Percentiles rank a stretch among this genome's conserved stretches.
Evolutionary conservation across 306 rosid species (phyloP).

Genomic region (Cucumis hystrix): DNA sequence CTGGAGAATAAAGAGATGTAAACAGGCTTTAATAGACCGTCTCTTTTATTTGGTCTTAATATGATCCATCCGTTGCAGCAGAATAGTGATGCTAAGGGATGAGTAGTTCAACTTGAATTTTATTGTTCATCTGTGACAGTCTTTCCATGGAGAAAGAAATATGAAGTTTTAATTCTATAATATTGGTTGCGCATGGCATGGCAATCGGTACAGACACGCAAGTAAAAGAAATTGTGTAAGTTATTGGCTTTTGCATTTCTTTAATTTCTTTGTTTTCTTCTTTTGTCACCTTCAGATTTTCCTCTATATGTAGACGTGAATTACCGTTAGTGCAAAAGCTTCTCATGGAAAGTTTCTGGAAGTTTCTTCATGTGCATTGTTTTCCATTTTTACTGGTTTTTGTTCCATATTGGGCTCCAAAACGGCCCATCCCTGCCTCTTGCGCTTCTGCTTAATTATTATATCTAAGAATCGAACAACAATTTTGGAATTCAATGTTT

Average conservation of each 20-base stretch:
- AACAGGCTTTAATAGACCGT: conserved; percentile 58
- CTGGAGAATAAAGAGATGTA: conserved; percentile 46
- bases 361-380: background rate
- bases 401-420: background rate
- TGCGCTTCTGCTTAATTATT: background rate
- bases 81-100: conserved; percentile 54
- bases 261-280: background rate
- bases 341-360: background rate
- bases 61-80: conserved; percentile 55
- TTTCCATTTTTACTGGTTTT: background rate
- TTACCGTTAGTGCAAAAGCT: background rate
- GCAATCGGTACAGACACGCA: background rate
- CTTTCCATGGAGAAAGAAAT: background rate
- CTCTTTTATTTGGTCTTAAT: conserved; percentile 44
- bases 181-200: background rate
- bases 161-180: background rate
- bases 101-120: conserved; percentile 21
- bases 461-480: background rate
- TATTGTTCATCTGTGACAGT: background rate
- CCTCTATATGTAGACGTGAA: background rate
- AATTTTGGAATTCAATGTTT: background rate
- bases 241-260: background rate
- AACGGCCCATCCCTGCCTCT: background rate
- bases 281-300: background rate
- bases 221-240: background rate